A percentile compares a stretch with the other conserved stretches of the same genome.
These are phyloP conservation scores for Coffea eugenioides DNA, from an alignment of 257 asterid genomes.

Conservation along the genomic window DNA sequence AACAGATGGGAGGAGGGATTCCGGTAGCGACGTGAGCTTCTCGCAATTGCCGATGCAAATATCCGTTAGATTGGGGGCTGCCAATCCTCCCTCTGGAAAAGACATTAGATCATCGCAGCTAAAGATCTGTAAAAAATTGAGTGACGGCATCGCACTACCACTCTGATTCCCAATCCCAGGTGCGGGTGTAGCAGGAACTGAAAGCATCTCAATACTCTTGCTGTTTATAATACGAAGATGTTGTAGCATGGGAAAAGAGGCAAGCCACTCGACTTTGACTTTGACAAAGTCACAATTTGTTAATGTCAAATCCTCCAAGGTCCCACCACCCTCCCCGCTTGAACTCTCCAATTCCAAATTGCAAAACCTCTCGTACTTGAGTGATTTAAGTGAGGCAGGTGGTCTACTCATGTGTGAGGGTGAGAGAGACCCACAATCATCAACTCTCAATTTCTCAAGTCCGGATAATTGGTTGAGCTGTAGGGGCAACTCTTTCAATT, in stretches of 20 bases:
- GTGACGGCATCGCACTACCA: neutral
- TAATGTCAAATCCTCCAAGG: too few relatives aligned
- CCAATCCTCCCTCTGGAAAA: neutral
- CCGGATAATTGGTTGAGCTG: too few relatives aligned
- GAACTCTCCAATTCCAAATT: too few relatives aligned
- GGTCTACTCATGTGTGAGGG: too few relatives aligned
- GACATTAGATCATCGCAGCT: too few relatives aligned
- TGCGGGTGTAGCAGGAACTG: neutral
- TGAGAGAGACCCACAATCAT: too few relatives aligned
- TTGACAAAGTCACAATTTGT: neutral
- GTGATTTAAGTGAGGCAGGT: too few relatives aligned
- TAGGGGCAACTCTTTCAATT: too few relatives aligned
- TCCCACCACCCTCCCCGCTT: too few relatives aligned
- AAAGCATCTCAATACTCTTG: neutral
- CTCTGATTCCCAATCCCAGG: too few relatives aligned
- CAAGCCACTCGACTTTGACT: neutral
- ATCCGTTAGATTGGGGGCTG: neutral
- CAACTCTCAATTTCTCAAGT: too few relatives aligned
- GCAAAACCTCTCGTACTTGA: too few relatives aligned
- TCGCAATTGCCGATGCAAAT: accelerated
- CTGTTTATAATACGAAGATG: accelerated
- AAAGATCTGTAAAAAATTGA: neutral
- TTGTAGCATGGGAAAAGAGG: neutral
- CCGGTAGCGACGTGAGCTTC: constrained; percentile 13
- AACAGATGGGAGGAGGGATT: constrained; percentile 9